These are phyloP conservation scores for Labyrinthula sp. DNA, from an alignment of 352 stramenopile species.

Conservation along the genomic window DNA sequence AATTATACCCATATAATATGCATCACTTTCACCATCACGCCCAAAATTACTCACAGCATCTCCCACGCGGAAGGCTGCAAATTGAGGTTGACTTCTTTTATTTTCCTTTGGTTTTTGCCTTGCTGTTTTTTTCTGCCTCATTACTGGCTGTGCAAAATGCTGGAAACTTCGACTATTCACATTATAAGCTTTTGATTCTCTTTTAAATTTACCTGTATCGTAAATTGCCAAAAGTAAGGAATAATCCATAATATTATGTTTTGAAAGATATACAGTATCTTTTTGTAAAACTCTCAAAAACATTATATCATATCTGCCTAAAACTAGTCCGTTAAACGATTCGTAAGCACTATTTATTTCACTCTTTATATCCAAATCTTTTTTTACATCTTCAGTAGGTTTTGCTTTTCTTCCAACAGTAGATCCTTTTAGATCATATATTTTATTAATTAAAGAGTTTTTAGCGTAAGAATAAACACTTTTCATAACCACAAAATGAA, in stretches of 20 bases:
- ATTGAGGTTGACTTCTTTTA: constrained; percentile 1
- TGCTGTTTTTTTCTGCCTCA: constrained; percentile 2
- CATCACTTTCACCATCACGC: constrained; percentile 30
- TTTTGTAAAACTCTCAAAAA: constrained; percentile 52
- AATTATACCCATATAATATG: constrained; percentile 76
- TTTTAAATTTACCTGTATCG: no score
- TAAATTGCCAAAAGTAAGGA: constrained; percentile 69
- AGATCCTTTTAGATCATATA: constrained; percentile 67
- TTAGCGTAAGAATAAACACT: constrained; percentile 72
- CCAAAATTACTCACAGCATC: constrained; percentile 26
- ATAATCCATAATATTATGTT: constrained; percentile 84
- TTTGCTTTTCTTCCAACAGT: constrained; percentile 52
- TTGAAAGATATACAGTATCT: constrained; percentile 63
- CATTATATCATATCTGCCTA: constrained; percentile 44
- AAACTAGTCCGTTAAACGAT: constrained; percentile 56
- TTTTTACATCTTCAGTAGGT: constrained; percentile 41
- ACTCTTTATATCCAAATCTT: constrained; percentile 70
- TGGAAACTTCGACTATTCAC: not conserved
- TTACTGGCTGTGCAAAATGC: not conserved
- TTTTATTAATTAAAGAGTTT: constrained; percentile 64
- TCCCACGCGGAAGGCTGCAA: constrained; percentile 1
- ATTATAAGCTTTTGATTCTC: not conserved
- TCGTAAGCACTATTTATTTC: no score
- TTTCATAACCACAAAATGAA: constrained; percentile 83
- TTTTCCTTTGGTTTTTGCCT: constrained; percentile 3